phyloP scores from a whole-genome alignment of 805 yeast species.

The Zygotorulaspora chibaensis region DNA sequence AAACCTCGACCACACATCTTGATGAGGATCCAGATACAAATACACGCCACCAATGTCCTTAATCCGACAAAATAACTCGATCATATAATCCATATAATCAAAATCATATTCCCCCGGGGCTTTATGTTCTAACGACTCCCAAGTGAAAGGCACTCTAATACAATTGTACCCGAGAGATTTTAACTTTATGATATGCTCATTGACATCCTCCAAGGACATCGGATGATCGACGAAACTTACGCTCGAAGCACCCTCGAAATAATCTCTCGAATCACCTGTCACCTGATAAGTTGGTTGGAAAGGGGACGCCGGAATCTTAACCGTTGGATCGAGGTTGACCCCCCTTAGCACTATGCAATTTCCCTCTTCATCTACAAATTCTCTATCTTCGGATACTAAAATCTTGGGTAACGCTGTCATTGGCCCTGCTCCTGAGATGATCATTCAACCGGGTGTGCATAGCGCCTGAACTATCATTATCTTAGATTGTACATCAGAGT shows the following conservation, averaged over 20 bases:
- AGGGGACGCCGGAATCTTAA: conserved; percentile 67
- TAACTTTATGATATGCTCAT: conserved; percentile 60
- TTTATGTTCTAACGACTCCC: conserved; percentile 89
- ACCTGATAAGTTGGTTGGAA: conserved; percentile 38
- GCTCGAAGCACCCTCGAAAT: conserved; percentile 64
- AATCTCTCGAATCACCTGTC: conserved; percentile 28
- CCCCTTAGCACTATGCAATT: conserved; percentile 68
- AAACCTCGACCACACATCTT: conserved; percentile 89
- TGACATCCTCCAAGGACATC: conserved; percentile 69
- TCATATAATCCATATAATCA: conserved; percentile 66
- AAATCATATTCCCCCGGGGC: conserved; percentile 84
- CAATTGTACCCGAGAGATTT: conserved; percentile 80
- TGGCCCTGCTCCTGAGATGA: not conserved
- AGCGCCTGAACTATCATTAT: not conserved
- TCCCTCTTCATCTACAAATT: conserved; percentile 53
- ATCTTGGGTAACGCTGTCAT: conserved; percentile 27
- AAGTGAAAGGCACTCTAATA: conserved; percentile 69
- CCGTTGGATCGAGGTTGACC: conserved; percentile 71
- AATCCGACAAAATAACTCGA: conserved; percentile 54
- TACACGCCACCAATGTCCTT: conserved; percentile 66
- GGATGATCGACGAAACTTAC: conserved; percentile 86
- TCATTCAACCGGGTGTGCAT: not conserved
- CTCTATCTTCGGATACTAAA: conserved; percentile 45
- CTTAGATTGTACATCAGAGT: not conserved
- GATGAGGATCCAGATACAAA: conserved; percentile 84